Base-by-base conservation (phyloP, 2,329 filamentous ascomycete species). In the Talaromyces albobiverticillius region DNA sequence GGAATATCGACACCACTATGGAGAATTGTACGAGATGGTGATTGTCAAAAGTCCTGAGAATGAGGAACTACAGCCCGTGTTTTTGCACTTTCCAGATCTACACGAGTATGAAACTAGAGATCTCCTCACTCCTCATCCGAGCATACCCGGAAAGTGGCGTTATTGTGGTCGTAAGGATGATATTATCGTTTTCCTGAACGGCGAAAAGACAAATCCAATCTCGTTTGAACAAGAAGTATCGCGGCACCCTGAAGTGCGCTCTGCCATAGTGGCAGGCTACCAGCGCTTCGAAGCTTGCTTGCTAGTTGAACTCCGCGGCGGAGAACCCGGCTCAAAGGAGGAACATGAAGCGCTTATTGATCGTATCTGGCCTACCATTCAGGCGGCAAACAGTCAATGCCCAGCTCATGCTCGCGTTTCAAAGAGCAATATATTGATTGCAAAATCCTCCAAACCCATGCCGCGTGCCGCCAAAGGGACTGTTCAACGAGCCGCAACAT, bases 81-180 rank as follows among this genome's bases (percentile, higher is more conserved):
- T 56, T 4, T 26, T 41, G 18, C 45, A 48, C 16, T 53, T 56
- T 22, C 34, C 54, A 16, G 43, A 56, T 22, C 34, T 48, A 7
- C 26, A 52, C 23, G 49, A 53, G 22, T 53, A 53, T 16, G 40
- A 45, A 41, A 52, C 48, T 4, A 41, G 49, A 11, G 54, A 56
- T 40, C 49, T 56, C n/a, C 32, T 56, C 32, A 46, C 25, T 13
- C 49, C 31, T 5, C 57, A 59, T 34, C 57, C 57, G 13, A 36
- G 10, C n/a, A 45, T 49, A 22, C 45, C 41, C 9, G 46, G 47
- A 14, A 13, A 55, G n/a, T 59, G 55, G 57, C 32, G 46, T 4
- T 57, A 54, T 26, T 41, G 48, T 34, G 51, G 43, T 6, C 51
- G 57, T 11, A 47, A 46, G 9, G 55, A 59, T 45, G 57, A 59